Conservation (phyloP, 2,329 filamentous ascomycete genomes). For the Akanthomyces dipterigenus region DNA sequence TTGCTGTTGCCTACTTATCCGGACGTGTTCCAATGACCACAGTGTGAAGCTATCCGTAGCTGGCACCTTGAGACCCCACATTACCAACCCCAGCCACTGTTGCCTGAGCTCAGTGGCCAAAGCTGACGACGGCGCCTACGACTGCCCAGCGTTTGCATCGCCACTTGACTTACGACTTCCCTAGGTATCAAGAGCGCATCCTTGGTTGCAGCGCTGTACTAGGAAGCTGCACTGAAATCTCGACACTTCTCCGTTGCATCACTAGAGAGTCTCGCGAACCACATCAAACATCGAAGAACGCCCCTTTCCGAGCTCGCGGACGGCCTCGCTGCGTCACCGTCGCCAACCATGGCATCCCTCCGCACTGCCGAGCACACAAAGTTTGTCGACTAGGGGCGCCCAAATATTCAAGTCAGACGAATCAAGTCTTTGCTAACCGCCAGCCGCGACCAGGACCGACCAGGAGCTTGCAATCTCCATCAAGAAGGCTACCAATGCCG, state of each 20-base stretch:
- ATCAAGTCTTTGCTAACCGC: neutral
- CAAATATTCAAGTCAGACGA: neutral
- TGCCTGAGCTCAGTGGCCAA: constrained; percentile 4
- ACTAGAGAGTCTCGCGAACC: neutral
- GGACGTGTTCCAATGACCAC: no score
- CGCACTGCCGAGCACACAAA: constrained; percentile 13
- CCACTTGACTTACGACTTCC: neutral
- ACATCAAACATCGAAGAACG: neutral
- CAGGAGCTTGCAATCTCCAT: constrained; percentile 64
- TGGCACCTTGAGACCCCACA: constrained; percentile 6
- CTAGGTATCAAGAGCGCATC: neutral
- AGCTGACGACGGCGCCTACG: constrained; percentile 16
- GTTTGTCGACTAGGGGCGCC: neutral
- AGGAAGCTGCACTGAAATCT: neutral
- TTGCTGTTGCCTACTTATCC: no score
- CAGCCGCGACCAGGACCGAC: constrained; percentile 48
- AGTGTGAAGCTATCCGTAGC: no score
- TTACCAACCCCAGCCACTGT: constrained; percentile 12
- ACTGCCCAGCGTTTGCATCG: constrained; percentile 1
- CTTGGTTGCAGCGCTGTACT: neutral
- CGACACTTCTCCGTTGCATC: neutral
- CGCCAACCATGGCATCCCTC: constrained; percentile 11
- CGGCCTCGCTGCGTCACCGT: constrained; percentile 4
- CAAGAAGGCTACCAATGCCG: constrained; percentile 60
- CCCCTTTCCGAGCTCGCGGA: constrained; percentile 10